A percentile compares a stretch with the other conserved stretches of the same genome.
Evolutionary conservation across 352 stramenopile genomes (phyloP).

Genomic region (Phytophthora ohioensis): DNA sequence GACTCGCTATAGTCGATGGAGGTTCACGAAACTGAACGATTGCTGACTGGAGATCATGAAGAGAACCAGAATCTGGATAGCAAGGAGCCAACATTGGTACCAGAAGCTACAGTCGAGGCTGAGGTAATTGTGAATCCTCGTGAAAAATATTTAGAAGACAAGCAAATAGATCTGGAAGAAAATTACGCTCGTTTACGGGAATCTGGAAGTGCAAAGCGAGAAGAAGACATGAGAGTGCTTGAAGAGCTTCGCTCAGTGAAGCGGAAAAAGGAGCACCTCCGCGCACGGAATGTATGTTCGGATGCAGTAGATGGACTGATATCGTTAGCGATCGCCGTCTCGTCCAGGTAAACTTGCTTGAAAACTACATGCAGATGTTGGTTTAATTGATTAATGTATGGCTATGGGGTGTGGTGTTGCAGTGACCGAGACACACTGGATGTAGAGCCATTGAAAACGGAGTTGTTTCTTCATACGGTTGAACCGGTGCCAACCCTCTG

Average conservation of each 20-base stretch:
- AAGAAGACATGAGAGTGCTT: constrained; percentile 46
- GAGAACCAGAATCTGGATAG: constrained; percentile 4
- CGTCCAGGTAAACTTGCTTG: constrained; percentile 32
- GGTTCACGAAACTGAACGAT: constrained; percentile 3
- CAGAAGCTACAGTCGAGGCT: background rate
- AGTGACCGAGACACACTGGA: constrained; percentile 27
- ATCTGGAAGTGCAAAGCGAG: constrained; percentile 42
- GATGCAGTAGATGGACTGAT: constrained; percentile 47
- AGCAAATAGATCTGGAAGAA: constrained; percentile 51
- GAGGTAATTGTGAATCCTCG: constrained; percentile 22
- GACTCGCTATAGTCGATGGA: constrained; percentile 17
- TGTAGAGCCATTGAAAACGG: constrained; percentile 33
- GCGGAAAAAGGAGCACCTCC: constrained; percentile 33
- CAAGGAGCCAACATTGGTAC: background rate
- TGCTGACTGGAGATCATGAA: background rate
- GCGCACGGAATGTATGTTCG: constrained; percentile 35
- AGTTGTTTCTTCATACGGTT: constrained; percentile 28
- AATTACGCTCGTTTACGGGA: constrained; percentile 58
- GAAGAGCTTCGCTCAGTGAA: constrained; percentile 39
- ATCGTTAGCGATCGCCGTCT: constrained; percentile 33
- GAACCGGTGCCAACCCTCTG: background rate
- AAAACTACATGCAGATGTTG: background rate
- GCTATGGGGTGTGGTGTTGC: constrained; percentile 2
- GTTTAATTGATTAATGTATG: background rate
- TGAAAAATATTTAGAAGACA: constrained; percentile 55